A percentile compares a stretch with the other conserved stretches of the same genome.
phyloP scores from a whole-genome alignment of 768 basidiomycete genomes.

The Tephrocybe sp. region DNA sequence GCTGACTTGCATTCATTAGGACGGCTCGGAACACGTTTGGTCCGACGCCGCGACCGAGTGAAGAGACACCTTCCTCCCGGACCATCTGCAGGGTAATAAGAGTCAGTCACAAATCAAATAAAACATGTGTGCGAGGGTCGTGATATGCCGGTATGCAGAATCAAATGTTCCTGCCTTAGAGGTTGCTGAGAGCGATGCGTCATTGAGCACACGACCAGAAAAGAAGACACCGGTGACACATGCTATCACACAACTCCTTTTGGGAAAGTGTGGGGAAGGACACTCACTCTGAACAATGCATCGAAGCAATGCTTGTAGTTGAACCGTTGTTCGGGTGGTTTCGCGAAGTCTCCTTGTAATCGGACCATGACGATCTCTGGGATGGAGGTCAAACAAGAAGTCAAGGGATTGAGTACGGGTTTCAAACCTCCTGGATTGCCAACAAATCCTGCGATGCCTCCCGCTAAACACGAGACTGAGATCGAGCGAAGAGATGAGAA shows the following conservation, averaged over 20 bases:
- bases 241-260: constrained; percentile 12
- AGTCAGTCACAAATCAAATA: not conserved
- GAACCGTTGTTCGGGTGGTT: constrained; percentile 83
- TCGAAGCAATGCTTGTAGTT: constrained; percentile 91
- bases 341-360: constrained; percentile 89
- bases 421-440: constrained; percentile 79
- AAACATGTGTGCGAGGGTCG: too few relatives aligned
- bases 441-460: constrained; percentile 82
- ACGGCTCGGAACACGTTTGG: constrained; percentile 87
- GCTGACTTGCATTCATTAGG: constrained; percentile 90
- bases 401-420: not conserved
- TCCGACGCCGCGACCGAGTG: constrained; percentile 72
- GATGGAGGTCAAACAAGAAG: not conserved
- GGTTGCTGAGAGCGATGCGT: not conserved
- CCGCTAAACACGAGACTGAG: constrained; percentile 48
- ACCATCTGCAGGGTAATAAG: constrained; percentile 60
- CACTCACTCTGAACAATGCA: constrained; percentile 78
- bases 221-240: constrained; percentile 16
- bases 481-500: constrained; percentile 1
- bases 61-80: constrained; percentile 78
- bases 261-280: constrained; percentile 9
- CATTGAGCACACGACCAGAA: constrained; percentile 16
- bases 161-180: too few relatives aligned
- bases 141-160: too few relatives aligned
- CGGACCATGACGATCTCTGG: constrained; percentile 84